Evolutionary conservation across 768 basidiomycete genomes (phyloP), one percentile per base, ranked within the genome.

Genomic region (Hygrocybe punicea): DNA sequence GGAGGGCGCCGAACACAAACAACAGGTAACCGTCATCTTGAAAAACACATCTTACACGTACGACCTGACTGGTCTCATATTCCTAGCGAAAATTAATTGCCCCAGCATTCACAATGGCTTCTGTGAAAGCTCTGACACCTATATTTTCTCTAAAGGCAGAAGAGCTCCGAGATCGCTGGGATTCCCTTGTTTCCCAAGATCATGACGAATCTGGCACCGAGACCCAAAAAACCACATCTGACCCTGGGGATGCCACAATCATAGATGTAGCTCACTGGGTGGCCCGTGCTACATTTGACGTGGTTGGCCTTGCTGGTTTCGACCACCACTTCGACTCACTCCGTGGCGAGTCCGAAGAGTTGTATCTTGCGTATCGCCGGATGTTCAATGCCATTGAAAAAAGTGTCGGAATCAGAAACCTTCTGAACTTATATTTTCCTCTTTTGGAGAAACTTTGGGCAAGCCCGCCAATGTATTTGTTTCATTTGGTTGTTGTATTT

Each of bases 71-170:
- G 23, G 16, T 14, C 13, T 17, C n/a, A 35, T 9, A 13, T 36
- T 48, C 11, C 10, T 52, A 77, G 71, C 73, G 81, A 17, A 76
- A 76, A 60, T 67, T 83, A 36, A 73, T 83, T 44, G 75, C 72
- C 17, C 81, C 82, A 1, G 82, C 81, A 1, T 82, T 84, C 60
- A 75, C 75, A 5, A 62, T 71, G 7, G 75, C 77, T 45, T 69
- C 79, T 11, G 67, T 82, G 29, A 78, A 74, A 55, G 67, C 69
- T 16, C 69, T 83, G 67, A 66, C 73, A 3, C 78, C 80, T 1
- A 68, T 81, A 7, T 81, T 84, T 63, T 73, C 79, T 56, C 69
- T 72, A 33, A 84, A 82, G 60, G 82, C 81, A 2, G 75, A 79
- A 45, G 78, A 83, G 62, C 65, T 84, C 11, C 63, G 72, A 24